Percentiles rank a stretch among this genome's conserved stretches.
Conservation (phyloP, 169 alveolate species). For the Plasmodium coatneyi region DNA sequence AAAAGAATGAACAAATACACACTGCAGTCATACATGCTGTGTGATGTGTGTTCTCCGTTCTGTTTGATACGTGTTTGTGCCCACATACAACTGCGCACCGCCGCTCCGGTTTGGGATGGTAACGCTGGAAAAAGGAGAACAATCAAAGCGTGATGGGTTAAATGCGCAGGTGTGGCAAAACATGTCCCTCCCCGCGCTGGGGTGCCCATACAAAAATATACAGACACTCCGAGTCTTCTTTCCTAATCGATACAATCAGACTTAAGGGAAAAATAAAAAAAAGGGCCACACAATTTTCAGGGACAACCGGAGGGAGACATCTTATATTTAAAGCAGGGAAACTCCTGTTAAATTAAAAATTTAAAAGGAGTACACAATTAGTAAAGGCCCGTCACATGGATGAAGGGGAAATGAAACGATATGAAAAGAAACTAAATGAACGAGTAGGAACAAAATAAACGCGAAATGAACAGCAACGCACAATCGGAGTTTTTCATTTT, state of each 20-base stretch:
- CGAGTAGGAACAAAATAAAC: background rate
- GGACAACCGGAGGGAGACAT: background rate
- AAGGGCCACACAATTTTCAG: background rate
- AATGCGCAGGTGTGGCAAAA: background rate
- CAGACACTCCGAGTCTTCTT: background rate
- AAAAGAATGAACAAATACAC: no score
- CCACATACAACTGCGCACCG: background rate
- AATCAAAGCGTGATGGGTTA: background rate
- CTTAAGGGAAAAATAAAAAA: background rate
- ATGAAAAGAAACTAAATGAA: background rate
- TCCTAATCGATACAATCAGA: background rate
- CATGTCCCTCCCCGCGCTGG: background rate
- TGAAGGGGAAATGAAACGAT: background rate
- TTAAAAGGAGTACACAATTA: background rate
- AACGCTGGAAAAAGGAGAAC: background rate
- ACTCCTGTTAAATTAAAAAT: conserved; percentile 9
- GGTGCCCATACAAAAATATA: background rate
- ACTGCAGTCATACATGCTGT: no score
- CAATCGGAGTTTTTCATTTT: background rate
- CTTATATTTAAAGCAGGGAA: conserved; percentile 28
- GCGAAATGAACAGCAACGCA: background rate
- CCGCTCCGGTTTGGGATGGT: background rate
- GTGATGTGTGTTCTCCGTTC: background rate
- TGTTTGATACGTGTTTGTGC: no score
- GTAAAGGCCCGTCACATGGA: background rate